These are phyloP conservation scores for Blastomyces gilchristii DNA, from an alignment of 2,329 filamentous ascomycete genomes.

Conservation along the genomic window DNA sequence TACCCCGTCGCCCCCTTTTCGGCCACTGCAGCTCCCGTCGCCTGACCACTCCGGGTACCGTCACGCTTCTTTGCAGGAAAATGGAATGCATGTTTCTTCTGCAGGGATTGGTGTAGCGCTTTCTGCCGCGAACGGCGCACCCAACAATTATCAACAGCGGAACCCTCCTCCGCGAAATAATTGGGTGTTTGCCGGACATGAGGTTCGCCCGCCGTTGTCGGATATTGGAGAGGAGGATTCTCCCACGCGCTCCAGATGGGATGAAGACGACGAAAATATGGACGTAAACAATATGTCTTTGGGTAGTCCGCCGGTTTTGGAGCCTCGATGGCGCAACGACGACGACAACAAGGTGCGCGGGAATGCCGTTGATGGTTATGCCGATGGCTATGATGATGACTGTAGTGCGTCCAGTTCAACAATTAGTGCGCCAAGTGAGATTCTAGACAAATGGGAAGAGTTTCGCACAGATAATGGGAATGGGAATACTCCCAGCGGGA, in stretches of 20 bases:
- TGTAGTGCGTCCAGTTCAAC: conserved; percentile 37
- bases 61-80: conserved; percentile 11
- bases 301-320: conserved; percentile 16
- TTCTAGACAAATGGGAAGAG: conserved; percentile 20
- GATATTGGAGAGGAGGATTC: conserved; percentile 38
- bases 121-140: conserved; percentile 15
- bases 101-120: conserved; percentile 10
- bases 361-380: not conserved
- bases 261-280: conserved; percentile 2
- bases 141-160: conserved; percentile 11
- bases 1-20: conserved; percentile 44
- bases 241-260: conserved; percentile 2
- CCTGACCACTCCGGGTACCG: conserved; percentile 28
- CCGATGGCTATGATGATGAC: conserved; percentile 21
- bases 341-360: not conserved
- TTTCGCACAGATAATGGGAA: conserved; percentile 15
- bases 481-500: not conserved
- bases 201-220: conserved; percentile 33
- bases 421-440: conserved; percentile 20
- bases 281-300: conserved; percentile 9
- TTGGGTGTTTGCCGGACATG: conserved; percentile 30
- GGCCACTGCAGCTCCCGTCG: conserved; percentile 38
- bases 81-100: conserved; percentile 1
- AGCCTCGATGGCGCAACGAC: not conserved
- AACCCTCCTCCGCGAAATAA: conserved; percentile 24